Base-by-base conservation (phyloP, 2,329 filamentous ascomycete species). In the Ophiocordyceps camponoti-leonardi region DNA sequence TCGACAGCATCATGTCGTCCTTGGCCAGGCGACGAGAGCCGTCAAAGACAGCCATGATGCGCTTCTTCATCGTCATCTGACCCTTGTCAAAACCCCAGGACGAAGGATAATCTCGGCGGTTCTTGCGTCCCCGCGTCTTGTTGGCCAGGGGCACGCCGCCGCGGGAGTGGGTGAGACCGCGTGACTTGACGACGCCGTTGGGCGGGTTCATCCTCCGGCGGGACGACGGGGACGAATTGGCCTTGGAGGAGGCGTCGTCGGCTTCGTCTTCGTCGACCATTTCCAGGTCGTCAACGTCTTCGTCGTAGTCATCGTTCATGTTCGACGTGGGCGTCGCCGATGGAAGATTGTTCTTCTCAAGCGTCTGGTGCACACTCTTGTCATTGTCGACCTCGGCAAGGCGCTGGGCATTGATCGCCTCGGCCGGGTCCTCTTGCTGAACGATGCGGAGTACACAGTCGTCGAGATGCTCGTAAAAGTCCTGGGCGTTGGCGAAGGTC, bases 21-120 rank as follows among this genome's bases (percentile, higher is more conserved):
- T 96, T 96, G 75, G 85, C 92, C 44, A 98, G 73, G 40, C 90
- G 80, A 45, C 88, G 79, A 16, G 74, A 74, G 1, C 92, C 92
- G 58, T 96, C 87, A 56, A 93, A 98, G 19, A 94, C 85, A 51
- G 86, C 86, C 56, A 96, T 72, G 46, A 95, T 86, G 26, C 92
- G 84, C 76, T 95, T 95, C 77, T 93, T 95, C 78, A 94, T 93
- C 59, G 84, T 93, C 86, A 96, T 94, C 68, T 92, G 87, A 56
- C 86, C 83, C 56, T 84, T 81, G 50, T 88, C 77, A 56, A 88
- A 92, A 45, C 92, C 90, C 92, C 92, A 98, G 2, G 84, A 88
- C 0, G 84, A 79, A 13, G 92, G 92, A 61, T 94, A 96, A 61
- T 94, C 86, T 61, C 87, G 88, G 52, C 87, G 79, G 71, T 86